A percentile compares a stretch with the other conserved stretches of the same genome.
Evolutionary conservation across 169 alveolate genomes (phyloP).

Genomic region (Neospora caninum): DNA sequence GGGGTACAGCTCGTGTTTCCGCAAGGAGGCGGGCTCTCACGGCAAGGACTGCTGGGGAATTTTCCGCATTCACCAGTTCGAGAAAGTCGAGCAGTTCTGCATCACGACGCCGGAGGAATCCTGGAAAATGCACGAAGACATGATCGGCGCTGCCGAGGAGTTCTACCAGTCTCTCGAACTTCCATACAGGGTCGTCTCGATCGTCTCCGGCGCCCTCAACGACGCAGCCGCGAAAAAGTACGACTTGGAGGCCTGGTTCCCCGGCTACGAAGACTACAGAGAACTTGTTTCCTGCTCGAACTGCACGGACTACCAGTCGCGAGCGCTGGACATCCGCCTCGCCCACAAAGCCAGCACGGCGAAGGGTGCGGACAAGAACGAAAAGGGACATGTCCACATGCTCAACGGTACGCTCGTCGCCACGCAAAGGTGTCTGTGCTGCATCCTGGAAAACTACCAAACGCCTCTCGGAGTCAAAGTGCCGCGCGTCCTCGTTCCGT

Average conservation of each 20-base stretch:
- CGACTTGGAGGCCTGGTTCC: constrained; percentile 99
- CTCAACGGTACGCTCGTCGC: constrained; percentile 99
- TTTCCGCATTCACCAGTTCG: constrained; percentile 98
- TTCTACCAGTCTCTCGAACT: constrained; percentile 93
- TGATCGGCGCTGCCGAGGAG: constrained; percentile 96
- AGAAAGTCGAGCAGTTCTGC: constrained; percentile 98
- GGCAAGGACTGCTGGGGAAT: constrained; percentile 99
- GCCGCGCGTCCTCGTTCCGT: constrained; percentile 73
- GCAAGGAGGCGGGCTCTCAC: constrained; percentile 99
- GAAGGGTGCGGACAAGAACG: neutral
- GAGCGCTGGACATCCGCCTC: constrained; percentile 71
- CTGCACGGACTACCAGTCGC: constrained; percentile 98
- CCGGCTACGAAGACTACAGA: constrained; percentile 95
- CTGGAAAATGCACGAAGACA: constrained; percentile 92
- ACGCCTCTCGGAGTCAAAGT: constrained; percentile 67
- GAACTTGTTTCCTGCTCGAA: constrained; percentile 99
- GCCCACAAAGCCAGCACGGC: constrained; percentile 21
- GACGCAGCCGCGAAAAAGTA: constrained; percentile 99
- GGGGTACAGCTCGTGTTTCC: constrained; percentile 97
- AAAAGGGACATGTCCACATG: constrained; percentile 88
- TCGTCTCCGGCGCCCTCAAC: constrained; percentile 99
- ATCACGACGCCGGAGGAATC: constrained; percentile 89
- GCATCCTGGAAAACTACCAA: constrained; percentile 76
- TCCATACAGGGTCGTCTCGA: constrained; percentile 95
- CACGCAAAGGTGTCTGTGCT: constrained; percentile 92